Conservation (phyloP, 2,329 filamentous ascomycete genomes). For the Shiraia sp. region DNA sequence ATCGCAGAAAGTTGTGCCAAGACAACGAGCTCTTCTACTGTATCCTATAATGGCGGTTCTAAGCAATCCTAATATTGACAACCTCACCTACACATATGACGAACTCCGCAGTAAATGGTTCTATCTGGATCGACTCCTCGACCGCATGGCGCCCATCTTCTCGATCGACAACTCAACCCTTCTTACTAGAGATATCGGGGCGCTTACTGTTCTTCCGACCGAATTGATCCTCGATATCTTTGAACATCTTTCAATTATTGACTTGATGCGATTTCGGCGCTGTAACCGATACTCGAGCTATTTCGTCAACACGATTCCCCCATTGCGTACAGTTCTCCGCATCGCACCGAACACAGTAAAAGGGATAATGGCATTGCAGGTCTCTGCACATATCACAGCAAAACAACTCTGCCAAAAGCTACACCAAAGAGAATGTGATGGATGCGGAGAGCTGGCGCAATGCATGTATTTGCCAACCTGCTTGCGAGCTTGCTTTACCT, state of each 20-base stretch:
- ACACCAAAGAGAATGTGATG: constrained; percentile 9
- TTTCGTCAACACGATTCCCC: constrained; percentile 8
- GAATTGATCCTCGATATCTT: constrained; percentile 10
- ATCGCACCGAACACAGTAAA: constrained; percentile 12
- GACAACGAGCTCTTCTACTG: constrained; percentile 9
- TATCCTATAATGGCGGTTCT: constrained; percentile 8
- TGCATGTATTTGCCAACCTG: constrained; percentile 11
- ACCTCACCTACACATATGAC: constrained; percentile 10
- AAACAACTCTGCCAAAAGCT: constrained; percentile 9
- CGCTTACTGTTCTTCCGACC: constrained; percentile 6
- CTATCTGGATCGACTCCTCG: constrained; percentile 12
- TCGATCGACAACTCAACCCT: constrained; percentile 4
- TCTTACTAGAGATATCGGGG: constrained; percentile 6
- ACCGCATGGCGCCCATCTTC: constrained; percentile 10
- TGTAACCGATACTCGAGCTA: constrained; percentile 11
- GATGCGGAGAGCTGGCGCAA: constrained; percentile 8
- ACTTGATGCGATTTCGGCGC: constrained; percentile 11
- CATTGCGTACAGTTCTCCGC: constrained; percentile 8
- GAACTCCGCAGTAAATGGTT: constrained; percentile 6
- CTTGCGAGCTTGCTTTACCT: constrained; percentile 11
- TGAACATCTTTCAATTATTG: constrained; percentile 9
- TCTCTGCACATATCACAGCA: constrained; percentile 9
- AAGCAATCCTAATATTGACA: constrained; percentile 4
- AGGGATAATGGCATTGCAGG: constrained; percentile 9
- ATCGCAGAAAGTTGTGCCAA: constrained; percentile 6